Percentiles rank a stretch among this genome's conserved stretches.
Evolutionary conservation across 1,139 yeast species (phyloP).

Genomic region (Yamadazyma sp.): DNA sequence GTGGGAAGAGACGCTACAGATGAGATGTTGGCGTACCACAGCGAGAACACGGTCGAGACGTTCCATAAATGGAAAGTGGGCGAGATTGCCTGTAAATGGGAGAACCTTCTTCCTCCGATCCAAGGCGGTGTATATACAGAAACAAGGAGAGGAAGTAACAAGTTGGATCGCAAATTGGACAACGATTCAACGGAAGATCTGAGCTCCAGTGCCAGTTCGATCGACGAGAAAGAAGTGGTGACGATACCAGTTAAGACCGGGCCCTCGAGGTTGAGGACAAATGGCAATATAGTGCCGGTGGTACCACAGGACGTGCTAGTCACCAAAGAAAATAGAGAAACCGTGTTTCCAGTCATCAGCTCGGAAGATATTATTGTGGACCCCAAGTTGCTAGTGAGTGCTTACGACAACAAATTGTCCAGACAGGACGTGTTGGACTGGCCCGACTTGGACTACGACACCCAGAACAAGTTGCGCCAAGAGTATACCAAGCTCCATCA

Average conservation of each 20-base stretch:
- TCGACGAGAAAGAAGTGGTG: conserved; percentile 4
- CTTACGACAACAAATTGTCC: conserved; percentile 57
- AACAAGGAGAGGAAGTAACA: conserved; percentile 1
- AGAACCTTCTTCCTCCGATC: conserved; percentile 79
- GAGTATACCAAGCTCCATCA: conserved; percentile 65
- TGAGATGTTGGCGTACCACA: conserved; percentile 83
- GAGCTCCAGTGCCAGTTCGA: conserved; percentile 13
- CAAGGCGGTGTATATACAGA: conserved; percentile 68
- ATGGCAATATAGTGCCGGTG: conserved; percentile 41
- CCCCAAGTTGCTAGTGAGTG: conserved; percentile 53
- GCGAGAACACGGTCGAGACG: conserved; percentile 50
- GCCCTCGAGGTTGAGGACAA: conserved; percentile 1
- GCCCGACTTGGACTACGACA: conserved; percentile 66
- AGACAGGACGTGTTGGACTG: conserved; percentile 52
- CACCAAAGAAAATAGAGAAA: conserved; percentile 33
- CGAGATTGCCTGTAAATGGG: conserved; percentile 61
- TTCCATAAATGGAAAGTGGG: conserved; percentile 67
- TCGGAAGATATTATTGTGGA: conserved; percentile 43
- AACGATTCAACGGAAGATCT: conserved; percentile 17
- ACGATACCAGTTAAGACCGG: background rate
- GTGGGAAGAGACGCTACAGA: conserved; percentile 89
- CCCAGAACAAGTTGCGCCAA: conserved; percentile 57
- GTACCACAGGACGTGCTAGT: conserved; percentile 51
- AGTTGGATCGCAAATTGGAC: conserved; percentile 22
- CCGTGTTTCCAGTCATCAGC: conserved; percentile 35